phyloP scores from a whole-genome alignment of 805 yeast genomes.

The Myxozyma monticola region DNA sequence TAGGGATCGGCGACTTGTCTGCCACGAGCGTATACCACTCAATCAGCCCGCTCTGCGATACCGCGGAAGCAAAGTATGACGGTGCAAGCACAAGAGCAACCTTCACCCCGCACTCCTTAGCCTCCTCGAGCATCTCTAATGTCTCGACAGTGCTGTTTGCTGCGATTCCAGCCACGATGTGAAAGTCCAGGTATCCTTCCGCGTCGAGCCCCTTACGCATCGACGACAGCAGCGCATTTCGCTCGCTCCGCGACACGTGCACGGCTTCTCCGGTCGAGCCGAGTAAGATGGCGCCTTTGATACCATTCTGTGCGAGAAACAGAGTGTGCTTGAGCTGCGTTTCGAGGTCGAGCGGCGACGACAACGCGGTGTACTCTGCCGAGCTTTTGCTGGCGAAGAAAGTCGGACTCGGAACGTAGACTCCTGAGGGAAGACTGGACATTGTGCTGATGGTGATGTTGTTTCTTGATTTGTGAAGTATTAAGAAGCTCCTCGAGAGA shows the following conservation, averaged over 20 bases:
- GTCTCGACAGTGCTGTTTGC: constrained; percentile 50
- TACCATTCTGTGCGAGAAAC: constrained; percentile 47
- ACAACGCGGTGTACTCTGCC: constrained; percentile 16
- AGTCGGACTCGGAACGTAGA: constrained; percentile 57
- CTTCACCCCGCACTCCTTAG: constrained; percentile 37
- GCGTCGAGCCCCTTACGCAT: constrained; percentile 41
- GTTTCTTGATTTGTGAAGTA: no score
- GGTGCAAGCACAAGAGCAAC: constrained; percentile 45
- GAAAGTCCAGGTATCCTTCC: constrained; percentile 43
- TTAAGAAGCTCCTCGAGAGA: no score
- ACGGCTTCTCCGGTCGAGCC: constrained; percentile 61
- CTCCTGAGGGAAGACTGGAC: constrained; percentile 35
- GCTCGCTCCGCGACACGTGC: constrained; percentile 50
- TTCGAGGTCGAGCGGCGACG: constrained; percentile 43
- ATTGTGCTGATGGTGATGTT: no score
- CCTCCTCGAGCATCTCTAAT: constrained; percentile 37
- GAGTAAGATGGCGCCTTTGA: constrained; percentile 50
- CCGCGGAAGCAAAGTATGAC: constrained; percentile 50
- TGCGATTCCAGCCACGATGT: constrained; percentile 53
- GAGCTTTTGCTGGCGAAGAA: constrained; percentile 49
- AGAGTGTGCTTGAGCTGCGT: constrained; percentile 50
- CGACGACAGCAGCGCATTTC: constrained; percentile 36
- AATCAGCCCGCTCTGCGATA: constrained; percentile 49
- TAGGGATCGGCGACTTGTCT: constrained; percentile 46
- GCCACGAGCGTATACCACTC: constrained; percentile 50